Evolutionary conservation across 306 rosid species (phyloP).

Genomic region (Ochetophila trinervis): DNA sequence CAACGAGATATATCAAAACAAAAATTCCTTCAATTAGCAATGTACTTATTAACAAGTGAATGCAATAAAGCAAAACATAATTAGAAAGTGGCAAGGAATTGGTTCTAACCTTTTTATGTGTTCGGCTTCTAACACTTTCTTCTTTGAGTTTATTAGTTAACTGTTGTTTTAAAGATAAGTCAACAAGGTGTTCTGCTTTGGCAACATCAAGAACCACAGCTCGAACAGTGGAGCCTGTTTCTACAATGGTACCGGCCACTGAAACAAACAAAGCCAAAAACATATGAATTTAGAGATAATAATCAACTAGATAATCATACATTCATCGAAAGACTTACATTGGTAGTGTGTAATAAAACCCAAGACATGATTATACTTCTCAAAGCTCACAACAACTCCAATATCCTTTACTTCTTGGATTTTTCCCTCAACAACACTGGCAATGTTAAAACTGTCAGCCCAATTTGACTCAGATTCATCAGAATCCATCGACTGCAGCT

Average conservation of each 20-base stretch:
- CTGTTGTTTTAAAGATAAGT: conserved; percentile 69
- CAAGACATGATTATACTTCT: conserved; percentile 60
- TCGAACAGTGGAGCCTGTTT: conserved; percentile 59
- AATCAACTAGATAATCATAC: conserved; percentile 17
- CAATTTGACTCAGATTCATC: conserved; percentile 52
- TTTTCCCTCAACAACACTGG: conserved; percentile 64
- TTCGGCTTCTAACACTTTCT: conserved; percentile 39
- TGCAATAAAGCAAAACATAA: neutral
- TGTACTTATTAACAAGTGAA: neutral
- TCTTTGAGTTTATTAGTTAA: conserved; percentile 42
- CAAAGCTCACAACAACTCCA: conserved; percentile 75
- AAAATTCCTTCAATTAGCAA: neutral
- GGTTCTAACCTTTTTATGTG: conserved; percentile 57
- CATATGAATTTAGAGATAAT: conserved; percentile 2
- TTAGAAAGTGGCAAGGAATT: neutral
- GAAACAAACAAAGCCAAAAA: conserved; percentile 22
- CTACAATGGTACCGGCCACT: conserved; percentile 56
- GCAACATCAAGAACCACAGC: conserved; percentile 88
- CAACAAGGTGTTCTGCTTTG: conserved; percentile 71
- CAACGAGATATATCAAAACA: neutral
- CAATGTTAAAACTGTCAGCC: conserved; percentile 59
- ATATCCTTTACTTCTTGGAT: conserved; percentile 68
- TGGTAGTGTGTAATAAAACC: conserved; percentile 77
- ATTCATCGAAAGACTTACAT: conserved; percentile 44
- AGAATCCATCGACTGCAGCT: conserved; percentile 41